These are phyloP conservation scores for Cairneyella variabilis DNA, from an alignment of 495 filamentous ascomycete genomes.

Conservation along the genomic window DNA sequence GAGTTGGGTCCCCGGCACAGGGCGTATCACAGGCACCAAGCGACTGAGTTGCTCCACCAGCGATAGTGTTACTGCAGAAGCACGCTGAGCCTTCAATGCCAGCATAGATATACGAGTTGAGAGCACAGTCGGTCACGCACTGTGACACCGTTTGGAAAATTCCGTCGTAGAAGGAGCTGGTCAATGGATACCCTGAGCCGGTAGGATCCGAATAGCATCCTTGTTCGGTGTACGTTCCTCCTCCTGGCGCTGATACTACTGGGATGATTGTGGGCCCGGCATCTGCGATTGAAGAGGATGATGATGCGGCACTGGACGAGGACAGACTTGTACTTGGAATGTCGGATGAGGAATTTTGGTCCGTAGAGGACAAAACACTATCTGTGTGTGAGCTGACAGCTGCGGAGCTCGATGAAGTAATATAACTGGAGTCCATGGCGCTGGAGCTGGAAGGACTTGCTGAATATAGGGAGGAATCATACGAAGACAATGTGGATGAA, in stretches of 20 bases:
- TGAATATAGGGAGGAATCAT: not conserved
- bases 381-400: too few relatives aligned
- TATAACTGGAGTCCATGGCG: not conserved
- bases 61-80: not conserved
- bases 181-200: not conserved
- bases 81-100: not conserved
- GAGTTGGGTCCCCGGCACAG: not conserved
- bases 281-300: too few relatives aligned
- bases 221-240: not conserved
- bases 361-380: too few relatives aligned
- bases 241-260: not conserved
- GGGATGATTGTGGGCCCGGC: not conserved
- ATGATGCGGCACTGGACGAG: too few relatives aligned
- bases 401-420: not conserved
- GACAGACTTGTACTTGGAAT: too few relatives aligned
- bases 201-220: not conserved
- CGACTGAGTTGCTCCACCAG: not conserved
- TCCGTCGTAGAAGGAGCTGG: not conserved
- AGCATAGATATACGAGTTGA: not conserved
- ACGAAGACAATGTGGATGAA: not conserved
- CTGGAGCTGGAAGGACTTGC: not conserved
- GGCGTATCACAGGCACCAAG: not conserved
- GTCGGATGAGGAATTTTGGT: too few relatives aligned
- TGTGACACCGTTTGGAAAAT: not conserved
- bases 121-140: not conserved